Evolutionary conservation across 805 yeast genomes (phyloP), one percentile per base, ranked within the genome.

Genomic region (Helenozyma baotianmanensis): DNA sequence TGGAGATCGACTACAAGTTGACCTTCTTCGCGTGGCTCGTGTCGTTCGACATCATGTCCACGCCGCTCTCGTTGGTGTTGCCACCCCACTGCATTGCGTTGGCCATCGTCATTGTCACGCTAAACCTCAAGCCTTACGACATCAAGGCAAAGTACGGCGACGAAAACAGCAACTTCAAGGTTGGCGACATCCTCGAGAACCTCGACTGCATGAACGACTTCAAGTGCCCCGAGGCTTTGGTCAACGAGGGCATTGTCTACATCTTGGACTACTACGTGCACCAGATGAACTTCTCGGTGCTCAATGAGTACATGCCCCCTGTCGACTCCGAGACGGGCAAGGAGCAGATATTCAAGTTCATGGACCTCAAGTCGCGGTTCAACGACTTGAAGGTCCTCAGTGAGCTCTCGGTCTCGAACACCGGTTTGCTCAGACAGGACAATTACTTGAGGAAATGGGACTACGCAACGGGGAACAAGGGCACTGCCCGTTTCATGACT

Each of bases 41-140:
- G 2, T 66, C 79, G n/a, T 76, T 76, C 45, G 97, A 88, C 53
- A 64, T 78, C 9, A 76, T 80, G 51, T 72, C 78, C 35, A 77
- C 94, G 2, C 85, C 83, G 23, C 65, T 82, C 12, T 69, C 78
- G 8, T 57, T 88, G 22, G 79, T 76, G 47, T 70, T 76, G 7
- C 92, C 96, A 1, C 79, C 85, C 3, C 90, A 86, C 53, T 70
- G 80, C 17, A 74, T 82, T 21, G 87, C 96, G 0, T 50, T 85
- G 32, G 82, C 86, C 3, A 70, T 76, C 18, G 56, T 87, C 27
- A 74, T 74, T 26, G 63, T 86, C 18, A 75, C 90, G 1, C 63
- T 68, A 25, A 76, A 74, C 46, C 45, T 80, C 25, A 55, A 68
- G 28, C 62, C 67, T 4, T 38, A 50, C 26, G 62, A 60, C 21